These are phyloP conservation scores for Aspergillus viridinutans DNA, from an alignment of 2,329 filamentous ascomycete species.

Conservation along the genomic window DNA sequence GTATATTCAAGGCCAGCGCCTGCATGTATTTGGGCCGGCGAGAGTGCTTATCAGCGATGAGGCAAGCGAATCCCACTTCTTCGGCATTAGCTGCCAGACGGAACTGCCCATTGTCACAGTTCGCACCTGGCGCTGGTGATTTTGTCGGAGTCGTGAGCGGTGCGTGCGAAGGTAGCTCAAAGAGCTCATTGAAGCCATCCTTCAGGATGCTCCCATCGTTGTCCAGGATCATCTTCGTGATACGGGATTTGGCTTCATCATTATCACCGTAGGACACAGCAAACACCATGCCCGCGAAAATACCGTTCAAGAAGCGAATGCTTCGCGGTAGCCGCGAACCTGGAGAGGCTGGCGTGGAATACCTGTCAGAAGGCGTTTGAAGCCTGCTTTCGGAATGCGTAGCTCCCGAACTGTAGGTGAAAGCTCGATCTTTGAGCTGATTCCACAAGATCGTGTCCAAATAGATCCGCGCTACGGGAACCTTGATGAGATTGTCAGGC, in stretches of 20 bases:
- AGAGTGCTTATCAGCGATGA: constrained; percentile 82
- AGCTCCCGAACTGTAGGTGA: constrained; percentile 23
- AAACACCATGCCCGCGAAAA: constrained; percentile 83
- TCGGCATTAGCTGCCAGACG: constrained; percentile 51
- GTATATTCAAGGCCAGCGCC: constrained; percentile 82
- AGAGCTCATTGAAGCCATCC: constrained; percentile 76
- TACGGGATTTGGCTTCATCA: constrained; percentile 50
- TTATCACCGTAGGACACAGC: constrained; percentile 69
- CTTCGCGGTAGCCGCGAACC: constrained; percentile 46
- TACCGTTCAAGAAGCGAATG: constrained; percentile 27
- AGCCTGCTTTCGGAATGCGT: constrained; percentile 17
- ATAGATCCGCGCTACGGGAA: constrained; percentile 44
- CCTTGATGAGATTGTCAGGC: constrained; percentile 32
- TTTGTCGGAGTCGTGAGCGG: constrained; percentile 25
- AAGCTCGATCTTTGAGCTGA: constrained; percentile 40
- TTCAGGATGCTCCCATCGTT: constrained; percentile 70
- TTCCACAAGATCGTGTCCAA: constrained; percentile 46
- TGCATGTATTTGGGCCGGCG: constrained; percentile 91
- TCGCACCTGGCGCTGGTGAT: constrained; percentile 14
- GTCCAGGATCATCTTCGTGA: constrained; percentile 61
- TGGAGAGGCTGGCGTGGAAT: constrained; percentile 45
- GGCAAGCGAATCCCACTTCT: constrained; percentile 69
- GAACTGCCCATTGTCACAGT: constrained; percentile 36
- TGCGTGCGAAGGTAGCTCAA: constrained; percentile 48
- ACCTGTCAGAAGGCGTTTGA: constrained; percentile 36